A percentile compares a stretch with the other conserved stretches of the same genome.
Evolutionary conservation across 192 early-diverging fungal species (phyloP).

Genomic region (Dissophora ornata): DNA sequence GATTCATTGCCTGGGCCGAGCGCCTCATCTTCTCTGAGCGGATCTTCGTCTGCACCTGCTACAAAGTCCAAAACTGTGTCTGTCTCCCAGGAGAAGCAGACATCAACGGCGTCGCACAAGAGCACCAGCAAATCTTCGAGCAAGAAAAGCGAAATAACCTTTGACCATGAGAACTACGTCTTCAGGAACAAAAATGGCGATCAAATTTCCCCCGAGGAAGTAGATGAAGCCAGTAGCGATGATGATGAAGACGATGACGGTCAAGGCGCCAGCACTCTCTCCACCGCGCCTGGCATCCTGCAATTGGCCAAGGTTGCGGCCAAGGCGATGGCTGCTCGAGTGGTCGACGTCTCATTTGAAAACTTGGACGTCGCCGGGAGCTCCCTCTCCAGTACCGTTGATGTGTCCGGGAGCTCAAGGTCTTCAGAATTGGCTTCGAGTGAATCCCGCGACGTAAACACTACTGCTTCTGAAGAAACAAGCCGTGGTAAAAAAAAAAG

Average conservation of each 20-base stretch:
- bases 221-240: neutral
- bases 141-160: neutral
- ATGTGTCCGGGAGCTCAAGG: neutral
- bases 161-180: conserved; percentile 11
- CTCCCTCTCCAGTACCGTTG: neutral
- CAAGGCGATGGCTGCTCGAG: neutral
- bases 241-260: conserved; percentile 1
- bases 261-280: neutral
- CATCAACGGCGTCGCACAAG: neutral
- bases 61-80: too few relatives aligned
- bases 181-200: conserved; percentile 5
- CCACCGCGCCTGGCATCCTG: conserved; percentile 1
- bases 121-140: neutral
- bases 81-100: neutral
- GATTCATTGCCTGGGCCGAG: neutral
- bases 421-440: neutral
- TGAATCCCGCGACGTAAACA: too few relatives aligned
- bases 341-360: conserved; percentile 14
- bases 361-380: conserved; percentile 2
- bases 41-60: neutral
- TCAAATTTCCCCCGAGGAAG: neutral
- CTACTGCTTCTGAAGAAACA: too few relatives aligned
- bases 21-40: neutral
- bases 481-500: too few relatives aligned
- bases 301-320: conserved; percentile 6